These are phyloP conservation scores for Calonectria honghensis DNA, from an alignment of 2,329 filamentous ascomycete genomes.

Conservation along the genomic window DNA sequence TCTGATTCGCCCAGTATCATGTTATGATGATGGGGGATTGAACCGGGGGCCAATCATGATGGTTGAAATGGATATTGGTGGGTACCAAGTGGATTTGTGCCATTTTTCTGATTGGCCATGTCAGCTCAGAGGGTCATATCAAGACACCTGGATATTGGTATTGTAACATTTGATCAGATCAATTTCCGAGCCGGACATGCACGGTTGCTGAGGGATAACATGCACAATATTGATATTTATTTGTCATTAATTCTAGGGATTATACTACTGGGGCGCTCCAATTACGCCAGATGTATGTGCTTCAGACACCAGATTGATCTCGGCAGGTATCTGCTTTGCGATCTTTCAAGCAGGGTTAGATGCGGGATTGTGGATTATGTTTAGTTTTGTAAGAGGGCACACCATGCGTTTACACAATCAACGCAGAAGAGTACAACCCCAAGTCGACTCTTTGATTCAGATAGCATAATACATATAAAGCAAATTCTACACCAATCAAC, in stretches of 20 bases:
- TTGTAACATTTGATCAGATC: neutral
- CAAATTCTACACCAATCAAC: no score
- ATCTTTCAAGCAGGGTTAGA: no score
- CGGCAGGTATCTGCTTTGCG: neutral
- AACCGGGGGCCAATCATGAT: neutral
- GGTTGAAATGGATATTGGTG: neutral
- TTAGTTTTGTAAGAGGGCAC: no score
- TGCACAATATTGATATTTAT: neutral
- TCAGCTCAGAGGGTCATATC: neutral
- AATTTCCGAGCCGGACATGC: neutral
- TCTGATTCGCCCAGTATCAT: neutral
- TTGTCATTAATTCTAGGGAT: neutral
- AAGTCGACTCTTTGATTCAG: no score
- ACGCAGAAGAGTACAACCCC: no score
- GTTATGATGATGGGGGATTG: neutral
- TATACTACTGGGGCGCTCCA: slow-evolving; percentile 53
- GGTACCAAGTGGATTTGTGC: neutral
- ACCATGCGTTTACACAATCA: no score
- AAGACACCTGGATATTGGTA: neutral
- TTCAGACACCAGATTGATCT: no score
- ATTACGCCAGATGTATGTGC: slow-evolving; percentile 43
- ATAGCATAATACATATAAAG: no score
- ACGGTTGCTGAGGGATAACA: neutral
- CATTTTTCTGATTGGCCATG: slow-evolving; percentile 24
- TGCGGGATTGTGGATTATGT: no score